Percentiles rank a stretch among this genome's conserved stretches.
Conservation (phyloP, 208 protist genomes). For the Strigomonas oncopelti region DNA sequence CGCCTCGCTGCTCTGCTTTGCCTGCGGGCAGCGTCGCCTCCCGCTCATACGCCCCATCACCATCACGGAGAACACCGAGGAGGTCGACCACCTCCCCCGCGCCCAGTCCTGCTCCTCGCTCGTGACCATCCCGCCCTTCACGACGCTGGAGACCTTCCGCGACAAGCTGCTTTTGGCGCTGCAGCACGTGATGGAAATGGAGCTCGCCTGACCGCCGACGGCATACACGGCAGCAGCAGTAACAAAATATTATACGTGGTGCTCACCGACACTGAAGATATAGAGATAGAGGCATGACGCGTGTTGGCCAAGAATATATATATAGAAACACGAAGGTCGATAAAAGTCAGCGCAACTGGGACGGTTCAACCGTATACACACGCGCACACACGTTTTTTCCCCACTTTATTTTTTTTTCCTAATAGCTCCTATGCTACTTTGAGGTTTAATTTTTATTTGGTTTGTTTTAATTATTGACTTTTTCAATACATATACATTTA, state of each 20-base stretch:
- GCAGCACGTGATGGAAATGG: constrained; percentile 87
- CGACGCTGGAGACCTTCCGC: constrained; percentile 67
- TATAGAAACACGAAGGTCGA: no score
- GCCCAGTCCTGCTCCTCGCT: constrained; percentile 89
- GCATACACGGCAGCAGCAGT: neutral
- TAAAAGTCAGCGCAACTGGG: no score
- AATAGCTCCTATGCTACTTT: no score
- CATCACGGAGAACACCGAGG: constrained; percentile 75
- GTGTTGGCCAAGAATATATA: no score
- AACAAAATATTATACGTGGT: no score
- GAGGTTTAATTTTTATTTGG: no score
- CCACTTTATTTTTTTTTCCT: no score
- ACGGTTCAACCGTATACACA: no score
- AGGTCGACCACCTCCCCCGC: constrained; percentile 74
- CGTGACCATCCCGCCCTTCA: constrained; percentile 79
- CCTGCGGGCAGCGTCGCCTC: constrained; percentile 77
- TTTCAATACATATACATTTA: neutral
- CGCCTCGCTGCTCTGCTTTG: constrained; percentile 83
- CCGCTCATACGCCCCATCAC: constrained; percentile 74
- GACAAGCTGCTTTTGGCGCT: constrained; percentile 77
- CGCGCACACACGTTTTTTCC: no score
- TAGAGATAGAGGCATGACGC: no score
- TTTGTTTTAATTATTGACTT: no score
- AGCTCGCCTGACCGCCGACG: constrained; percentile 49
- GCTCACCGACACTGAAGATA: no score